These are phyloP conservation scores for Bruguiera gymnorhiza DNA, from an alignment of 345 rosid species.

Conservation along the genomic window DNA sequence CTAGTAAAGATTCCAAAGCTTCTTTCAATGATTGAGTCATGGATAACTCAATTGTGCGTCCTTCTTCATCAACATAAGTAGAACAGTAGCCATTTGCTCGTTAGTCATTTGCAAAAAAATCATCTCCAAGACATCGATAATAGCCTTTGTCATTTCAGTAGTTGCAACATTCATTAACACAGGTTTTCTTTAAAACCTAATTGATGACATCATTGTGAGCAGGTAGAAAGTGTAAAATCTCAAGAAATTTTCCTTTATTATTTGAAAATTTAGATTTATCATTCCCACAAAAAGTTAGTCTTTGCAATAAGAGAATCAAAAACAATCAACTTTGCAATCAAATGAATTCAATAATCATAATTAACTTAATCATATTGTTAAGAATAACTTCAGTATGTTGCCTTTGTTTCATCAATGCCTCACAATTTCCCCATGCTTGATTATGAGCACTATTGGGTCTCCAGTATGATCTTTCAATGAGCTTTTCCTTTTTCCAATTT, in stretches of 20 bases:
- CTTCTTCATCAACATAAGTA: not conserved
- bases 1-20: no score
- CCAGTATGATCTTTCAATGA: no score
- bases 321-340: not conserved
- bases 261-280: not conserved
- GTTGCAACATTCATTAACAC: not conserved
- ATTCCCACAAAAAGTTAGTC: not conserved
- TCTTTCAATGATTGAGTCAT: no score
- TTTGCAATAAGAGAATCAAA: not conserved
- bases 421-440: not conserved
- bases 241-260: not conserved
- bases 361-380: not conserved
- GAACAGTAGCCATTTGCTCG: not conserved
- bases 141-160: not conserved
- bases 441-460: not conserved
- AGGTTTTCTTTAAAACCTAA: no score
- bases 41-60: no score
- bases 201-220: not conserved
- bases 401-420: not conserved
- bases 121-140: not conserved
- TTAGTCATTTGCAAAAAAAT: not conserved
- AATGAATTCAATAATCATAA: not conserved
- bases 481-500: no score
- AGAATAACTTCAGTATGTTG: not conserved
- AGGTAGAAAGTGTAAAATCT: not conserved